Base-by-base conservation (phyloP, 768 basidiomycete species). In the Rhodotorula babjevae region DNA sequence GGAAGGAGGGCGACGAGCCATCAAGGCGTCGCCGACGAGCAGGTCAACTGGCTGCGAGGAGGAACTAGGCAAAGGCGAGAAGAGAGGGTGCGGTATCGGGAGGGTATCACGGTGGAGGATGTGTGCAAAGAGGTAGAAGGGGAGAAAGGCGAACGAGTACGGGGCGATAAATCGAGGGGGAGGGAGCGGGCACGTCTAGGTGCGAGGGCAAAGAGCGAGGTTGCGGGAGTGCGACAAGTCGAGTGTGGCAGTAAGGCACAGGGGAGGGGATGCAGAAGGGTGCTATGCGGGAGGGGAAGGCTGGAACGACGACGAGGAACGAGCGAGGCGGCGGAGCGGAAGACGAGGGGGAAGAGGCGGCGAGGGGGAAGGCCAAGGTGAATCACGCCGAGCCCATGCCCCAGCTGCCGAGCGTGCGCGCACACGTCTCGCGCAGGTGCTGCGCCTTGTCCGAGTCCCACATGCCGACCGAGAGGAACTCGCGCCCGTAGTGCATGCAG, bases 401-500 rank as follows among this genome's bases (percentile, higher is more conserved):
- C 71, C 71, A 72, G 57, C 56, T 67, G 42, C 66, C 59, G 31
- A 72, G 66, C 12, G 71, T 72, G 66, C 67, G 69, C 16, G 36
- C 69, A 61, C 73, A 75, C 14, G 69, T 75, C 44, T 71, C 73
- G 19, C 74, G 46, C 11, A 79, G 61, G 44, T 79, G 76, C 63
- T 74, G 74, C 14, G 77, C 78, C 68, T 75, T 75, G n/a, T 78
- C 74, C 31, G 68, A 69, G 47, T 78, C 75, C 77, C 77, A 79
- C 69, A 79, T 69, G 18, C 63, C 63, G 44, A 77, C 55, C 25
- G 74, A 76, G 33, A 79, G 67, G 67, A 79, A 78, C 64, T 77
- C 77, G 47, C 78, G 72, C 3, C 78, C 78, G 57, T 78, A 77
- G 64, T 79, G 77, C 77, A 79, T 78, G 69, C 78, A 79, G 31